phyloP scores from a whole-genome alignment of 768 basidiomycete genomes.

The Lyophyllum semitale region DNA sequence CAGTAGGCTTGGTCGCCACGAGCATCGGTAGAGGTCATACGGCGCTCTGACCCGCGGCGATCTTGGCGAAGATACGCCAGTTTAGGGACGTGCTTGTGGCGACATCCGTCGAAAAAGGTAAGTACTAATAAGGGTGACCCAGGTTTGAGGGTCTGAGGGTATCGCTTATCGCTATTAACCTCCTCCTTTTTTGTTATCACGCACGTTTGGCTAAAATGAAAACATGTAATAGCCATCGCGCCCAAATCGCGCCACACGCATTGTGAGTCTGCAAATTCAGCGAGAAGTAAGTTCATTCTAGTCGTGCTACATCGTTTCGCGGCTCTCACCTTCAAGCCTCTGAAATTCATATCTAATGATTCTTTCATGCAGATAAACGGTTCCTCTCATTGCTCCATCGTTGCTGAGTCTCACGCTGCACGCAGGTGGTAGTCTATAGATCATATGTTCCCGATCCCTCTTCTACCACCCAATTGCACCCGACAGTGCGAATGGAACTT shows the following conservation, averaged over 20 bases:
- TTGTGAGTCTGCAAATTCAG: not conserved
- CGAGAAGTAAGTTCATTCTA: not conserved
- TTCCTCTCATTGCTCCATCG: no score
- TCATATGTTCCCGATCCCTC: no score
- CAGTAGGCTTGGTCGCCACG: constrained; percentile 5
- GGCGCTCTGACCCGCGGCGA: constrained; percentile 1
- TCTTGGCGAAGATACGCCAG: not conserved
- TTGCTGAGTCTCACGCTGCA: no score
- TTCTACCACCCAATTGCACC: no score
- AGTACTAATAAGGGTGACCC: not conserved
- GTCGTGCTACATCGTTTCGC: no score
- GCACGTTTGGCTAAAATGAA: constrained; percentile 4
- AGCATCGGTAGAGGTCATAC: not conserved
- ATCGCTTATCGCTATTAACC: not conserved
- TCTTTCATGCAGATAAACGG: no score
- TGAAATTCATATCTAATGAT: no score
- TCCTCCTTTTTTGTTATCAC: not conserved
- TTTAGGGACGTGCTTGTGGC: not conserved
- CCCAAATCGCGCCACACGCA: constrained; percentile 10
- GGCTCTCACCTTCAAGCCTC: no score
- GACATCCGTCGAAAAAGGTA: constrained; percentile 2
- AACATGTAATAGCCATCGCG: constrained; percentile 8
- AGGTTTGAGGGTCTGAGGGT: not conserved
- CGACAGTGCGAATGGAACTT: no score
- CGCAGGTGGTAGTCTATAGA: no score